Base-by-base conservation (phyloP, 1,284 basidiomycete genomes). In the Pisolithus thermaeus region DNA sequence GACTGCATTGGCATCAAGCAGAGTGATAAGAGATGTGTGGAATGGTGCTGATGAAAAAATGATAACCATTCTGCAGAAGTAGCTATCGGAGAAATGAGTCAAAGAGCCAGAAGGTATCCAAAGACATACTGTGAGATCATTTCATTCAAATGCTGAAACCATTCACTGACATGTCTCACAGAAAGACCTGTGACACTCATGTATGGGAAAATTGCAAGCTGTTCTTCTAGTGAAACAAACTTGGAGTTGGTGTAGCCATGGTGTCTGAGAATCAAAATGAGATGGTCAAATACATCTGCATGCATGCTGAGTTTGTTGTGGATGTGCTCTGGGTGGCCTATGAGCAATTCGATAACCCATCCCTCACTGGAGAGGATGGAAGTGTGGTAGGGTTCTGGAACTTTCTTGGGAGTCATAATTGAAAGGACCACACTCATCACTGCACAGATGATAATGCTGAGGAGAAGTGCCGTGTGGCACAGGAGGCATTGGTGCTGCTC, bases 121-220 rank as follows among this genome's bases (percentile, higher is more conserved):
- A 27, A 7, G 27, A 7, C 27, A 27, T 27, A 27, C 27, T 27
- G 27, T 42, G 55, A 57, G 6, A 63, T 56, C 2, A 54, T 64
- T 2, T 61, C 47, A 44, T 49, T 56, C 12, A 53, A 59, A 6
- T 40, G 1, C 37, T 66, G 60, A 38, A 64, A 65, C 3, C 39
- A 22, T 41, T 63, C 54, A 2, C 53, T 41, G 7, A 58, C 27
- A 20, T 61, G 54, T 14, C 42, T 9, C 9, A 41, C 9, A 5
- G 53, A 41, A 0, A 58, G 32, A 3, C 54, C 53, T 8, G 56
- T 62, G 7, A 58, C 46, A 3, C 41, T 51, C 0, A 23, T 52
- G 28, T 62, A 60, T 3, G 58, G 50, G 28, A 60, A 61, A 18
- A 64, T 61, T 0, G 50, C 55, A 1, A 60, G 12, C 32, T 59